These are phyloP conservation scores for Candolleomyces efflorescens DNA, from an alignment of 768 basidiomycete genomes.

Conservation along the genomic window DNA sequence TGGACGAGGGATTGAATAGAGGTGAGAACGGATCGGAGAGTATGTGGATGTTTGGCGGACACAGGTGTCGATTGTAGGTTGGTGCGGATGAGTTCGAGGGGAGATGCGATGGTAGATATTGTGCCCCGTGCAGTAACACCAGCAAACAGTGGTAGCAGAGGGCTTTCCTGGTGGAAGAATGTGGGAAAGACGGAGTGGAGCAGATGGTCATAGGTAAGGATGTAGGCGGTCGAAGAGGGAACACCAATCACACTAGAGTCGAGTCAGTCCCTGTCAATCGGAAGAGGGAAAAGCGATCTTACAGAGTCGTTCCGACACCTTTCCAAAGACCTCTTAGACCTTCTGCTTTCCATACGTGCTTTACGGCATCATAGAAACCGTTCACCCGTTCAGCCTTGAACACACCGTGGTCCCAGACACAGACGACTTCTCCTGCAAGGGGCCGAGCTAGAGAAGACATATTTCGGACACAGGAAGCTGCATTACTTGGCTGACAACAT, in stretches of 20 bases:
- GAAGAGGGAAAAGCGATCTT: slow-evolving; percentile 23
- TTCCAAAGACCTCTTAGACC: slow-evolving; percentile 91
- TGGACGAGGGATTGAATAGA: slow-evolving; percentile 59
- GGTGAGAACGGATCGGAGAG: slow-evolving; percentile 66
- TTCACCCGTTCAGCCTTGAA: slow-evolving; percentile 69
- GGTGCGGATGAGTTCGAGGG: slow-evolving; percentile 90
- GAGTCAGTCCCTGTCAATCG: slow-evolving; percentile 9
- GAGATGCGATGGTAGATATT: slow-evolving; percentile 76
- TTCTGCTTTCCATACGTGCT: slow-evolving; percentile 75
- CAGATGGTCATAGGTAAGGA: slow-evolving; percentile 93
- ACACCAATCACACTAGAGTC: slow-evolving; percentile 75
- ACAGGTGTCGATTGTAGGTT: slow-evolving; percentile 86
- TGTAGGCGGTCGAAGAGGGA: slow-evolving; percentile 89
- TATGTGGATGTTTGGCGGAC: slow-evolving; percentile 67
- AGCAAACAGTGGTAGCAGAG: slow-evolving; percentile 68
- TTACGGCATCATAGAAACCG: slow-evolving; percentile 83
- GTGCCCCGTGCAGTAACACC: slow-evolving; percentile 80
- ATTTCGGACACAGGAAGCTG: slow-evolving; percentile 58
- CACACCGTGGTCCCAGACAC: slow-evolving; percentile 73
- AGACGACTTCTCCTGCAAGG: slow-evolving; percentile 63
- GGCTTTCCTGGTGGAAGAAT: slow-evolving; percentile 38
- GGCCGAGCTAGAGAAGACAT: slow-evolving; percentile 72
- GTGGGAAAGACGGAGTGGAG: slow-evolving; percentile 58
- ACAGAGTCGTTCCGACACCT: slow-evolving; percentile 89
- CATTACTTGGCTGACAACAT: slow-evolving; percentile 67